Base-by-base conservation (phyloP, 2,329 filamentous ascomycete species). In the Colletotrichum incanum region DNA sequence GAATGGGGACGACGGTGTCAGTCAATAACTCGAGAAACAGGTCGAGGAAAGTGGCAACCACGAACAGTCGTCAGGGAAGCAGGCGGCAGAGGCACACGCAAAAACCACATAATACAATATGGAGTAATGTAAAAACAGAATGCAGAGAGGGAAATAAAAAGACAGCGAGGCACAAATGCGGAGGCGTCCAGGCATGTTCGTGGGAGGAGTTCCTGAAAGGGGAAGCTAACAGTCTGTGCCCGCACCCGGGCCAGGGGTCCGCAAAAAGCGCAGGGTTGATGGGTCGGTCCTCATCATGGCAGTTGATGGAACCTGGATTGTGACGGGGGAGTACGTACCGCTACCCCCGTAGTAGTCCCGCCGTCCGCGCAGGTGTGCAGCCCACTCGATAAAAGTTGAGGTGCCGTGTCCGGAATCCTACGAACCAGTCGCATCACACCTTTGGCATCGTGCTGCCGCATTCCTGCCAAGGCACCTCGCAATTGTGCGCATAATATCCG, bases 141-240 rank as follows among this genome's bases (percentile, higher is more conserved):
- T 26, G n/a, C 12, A 55, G 34, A 34, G 50, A 43, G 28, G 58
- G 28, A 34, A 65, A 20, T 28, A 47, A 67, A 67, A 67, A 45
- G 65, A 74, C 28, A 49, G 39, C 23, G 23, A 58, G 59, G 69
- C 65, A 62, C 55, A 73, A 55, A 71, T 74, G 71, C 71, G 65
- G 71, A 74, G 73, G 45, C 50, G 49, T 43, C 50, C 71, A 73
- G 58, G 73, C 71, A 71, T 71, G 50, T 62, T 73, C 68, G 67
- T 72, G 55, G 71, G 26, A 72, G 59, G 37, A 55, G 65, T 72
- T 73, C 65, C 65, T 72, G 50, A 74, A 74, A 71, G 58, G 73
- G 71, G 73, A 73, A 73, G 71, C 62, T 71, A 73, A 52, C 61
- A 63, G 71, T 67, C 65, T 74, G 73, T 74, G 73, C 73, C 71